Percentiles rank a stretch among this genome's conserved stretches.
Evolutionary conservation across 2,329 filamentous ascomycete genomes (phyloP).

Genomic region (Nemania serpens): DNA sequence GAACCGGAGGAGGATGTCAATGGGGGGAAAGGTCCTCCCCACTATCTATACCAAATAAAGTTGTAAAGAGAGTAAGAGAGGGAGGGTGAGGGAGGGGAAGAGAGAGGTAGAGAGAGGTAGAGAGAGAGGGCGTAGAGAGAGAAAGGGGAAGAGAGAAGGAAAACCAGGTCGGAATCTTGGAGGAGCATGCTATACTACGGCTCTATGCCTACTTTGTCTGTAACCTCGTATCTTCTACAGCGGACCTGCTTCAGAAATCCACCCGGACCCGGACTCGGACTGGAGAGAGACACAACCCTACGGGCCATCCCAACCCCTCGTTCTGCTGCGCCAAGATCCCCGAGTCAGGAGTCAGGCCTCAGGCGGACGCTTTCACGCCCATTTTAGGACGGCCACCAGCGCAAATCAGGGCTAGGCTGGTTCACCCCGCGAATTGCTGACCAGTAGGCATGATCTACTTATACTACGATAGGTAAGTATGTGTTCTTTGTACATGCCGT

Average conservation of each 20-base stretch:
- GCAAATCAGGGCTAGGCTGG: slow-evolving; percentile 10
- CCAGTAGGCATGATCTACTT: too few relatives aligned
- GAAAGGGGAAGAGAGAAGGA: not conserved
- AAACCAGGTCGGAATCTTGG: slow-evolving; percentile 1
- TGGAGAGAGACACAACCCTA: not conserved
- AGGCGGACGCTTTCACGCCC: slow-evolving; percentile 23
- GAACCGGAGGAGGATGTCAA: slow-evolving; percentile 5
- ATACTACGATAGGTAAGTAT: too few relatives aligned
- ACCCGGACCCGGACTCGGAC: not conserved
- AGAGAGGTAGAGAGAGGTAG: not conserved
- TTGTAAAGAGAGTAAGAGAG: slow-evolving; percentile 11
- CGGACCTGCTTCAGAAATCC: slow-evolving; percentile 2
- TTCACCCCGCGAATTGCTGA: slow-evolving; percentile 11
- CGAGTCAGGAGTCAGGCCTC: slow-evolving; percentile 10
- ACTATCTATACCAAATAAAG: not conserved
- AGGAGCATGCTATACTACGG: slow-evolving; percentile 1
- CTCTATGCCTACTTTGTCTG: slow-evolving; percentile 18
- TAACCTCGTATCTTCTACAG: slow-evolving; percentile 16
- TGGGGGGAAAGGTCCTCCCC: slow-evolving; percentile 10
- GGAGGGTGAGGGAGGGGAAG: not conserved
- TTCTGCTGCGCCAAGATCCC: slow-evolving; percentile 21
- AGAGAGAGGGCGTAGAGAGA: not conserved
- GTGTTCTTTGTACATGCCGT: too few relatives aligned
- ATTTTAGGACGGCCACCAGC: slow-evolving; percentile 20
- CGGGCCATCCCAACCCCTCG: slow-evolving; percentile 24